A percentile compares a stretch with the other conserved stretches of the same genome.
Conservation (phyloP, 2,329 filamentous ascomycete species). For the Nigrospora sphaerica region DNA sequence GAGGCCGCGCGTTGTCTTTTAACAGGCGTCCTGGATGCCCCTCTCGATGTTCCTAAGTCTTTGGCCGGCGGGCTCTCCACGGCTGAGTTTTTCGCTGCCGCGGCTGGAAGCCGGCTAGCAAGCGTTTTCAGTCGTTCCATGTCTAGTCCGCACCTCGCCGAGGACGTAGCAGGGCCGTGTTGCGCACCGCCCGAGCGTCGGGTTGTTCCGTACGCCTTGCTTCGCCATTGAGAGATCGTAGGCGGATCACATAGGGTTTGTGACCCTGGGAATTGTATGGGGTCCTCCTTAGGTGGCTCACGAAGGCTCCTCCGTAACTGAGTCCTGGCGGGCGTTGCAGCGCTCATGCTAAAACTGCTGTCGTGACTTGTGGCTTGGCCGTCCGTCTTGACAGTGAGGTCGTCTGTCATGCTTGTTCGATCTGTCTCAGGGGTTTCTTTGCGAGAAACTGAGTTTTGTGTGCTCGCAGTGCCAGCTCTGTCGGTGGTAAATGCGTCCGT, state of each 20-base stretch:
- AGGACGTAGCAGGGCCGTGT: background rate
- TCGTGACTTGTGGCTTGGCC: background rate
- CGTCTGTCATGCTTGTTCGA: background rate
- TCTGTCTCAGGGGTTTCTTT: background rate
- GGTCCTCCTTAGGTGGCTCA: background rate
- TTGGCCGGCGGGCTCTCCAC: background rate
- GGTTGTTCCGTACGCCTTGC: background rate
- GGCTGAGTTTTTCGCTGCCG: background rate
- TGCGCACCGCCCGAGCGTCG: background rate
- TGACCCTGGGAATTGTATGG: background rate
- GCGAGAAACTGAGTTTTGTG: background rate
- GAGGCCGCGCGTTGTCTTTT: background rate
- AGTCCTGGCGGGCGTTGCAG: background rate
- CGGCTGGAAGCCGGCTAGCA: background rate
- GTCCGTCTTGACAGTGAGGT: background rate
- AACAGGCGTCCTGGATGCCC: background rate
- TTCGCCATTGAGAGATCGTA: no score
- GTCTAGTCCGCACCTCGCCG: background rate
- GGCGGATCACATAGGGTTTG: background rate
- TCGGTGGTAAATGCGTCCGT: background rate
- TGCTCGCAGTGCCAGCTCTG: background rate
- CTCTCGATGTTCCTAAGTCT: background rate
- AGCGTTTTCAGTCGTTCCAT: conserved; percentile 1
- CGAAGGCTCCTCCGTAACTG: background rate
- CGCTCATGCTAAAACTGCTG: background rate